Evolutionary conservation across 257 asterid genomes (phyloP).

Genomic region (Solanum chilense): DNA sequence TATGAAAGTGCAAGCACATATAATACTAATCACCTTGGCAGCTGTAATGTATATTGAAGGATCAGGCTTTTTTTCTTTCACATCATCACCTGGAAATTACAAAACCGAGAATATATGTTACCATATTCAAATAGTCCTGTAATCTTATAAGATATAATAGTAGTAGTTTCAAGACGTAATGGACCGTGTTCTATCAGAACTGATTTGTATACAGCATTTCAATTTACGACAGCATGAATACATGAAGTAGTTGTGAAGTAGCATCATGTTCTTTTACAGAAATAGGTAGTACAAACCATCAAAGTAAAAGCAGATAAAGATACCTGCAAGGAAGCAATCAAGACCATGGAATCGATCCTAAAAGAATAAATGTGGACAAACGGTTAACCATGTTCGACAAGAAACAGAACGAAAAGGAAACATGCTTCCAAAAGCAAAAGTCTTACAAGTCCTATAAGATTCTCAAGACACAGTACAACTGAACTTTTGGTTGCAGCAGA

Average conservation of each 20-base stretch:
- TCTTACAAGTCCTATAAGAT: slow-evolving; percentile 76
- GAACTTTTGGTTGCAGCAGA: slow-evolving; percentile 99
- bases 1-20: not conserved
- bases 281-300: not conserved
- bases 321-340: slow-evolving; percentile 99
- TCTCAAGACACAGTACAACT: slow-evolving; percentile 79
- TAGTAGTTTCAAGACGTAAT: not conserved
- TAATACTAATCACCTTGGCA: slow-evolving; percentile 37
- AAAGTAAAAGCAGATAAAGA: not conserved
- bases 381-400: not conserved
- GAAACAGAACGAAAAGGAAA: not conserved
- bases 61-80: slow-evolving; percentile 86
- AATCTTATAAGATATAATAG: not conserved
- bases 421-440: not conserved
- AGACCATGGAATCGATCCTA: slow-evolving; percentile 92
- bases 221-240: not conserved
- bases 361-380: not conserved
- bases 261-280: not conserved
- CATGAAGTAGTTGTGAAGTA: not conserved
- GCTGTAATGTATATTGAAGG: slow-evolving; percentile 82
- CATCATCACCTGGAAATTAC: slow-evolving; percentile 71
- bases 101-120: not conserved
- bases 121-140: not conserved
- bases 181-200: not conserved
- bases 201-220: not conserved